A percentile compares a stretch with the other conserved stretches of the same genome.
Evolutionary conservation across 2,329 filamentous ascomycete species (phyloP).

Genomic region (Colletotrichum falcatum): DNA sequence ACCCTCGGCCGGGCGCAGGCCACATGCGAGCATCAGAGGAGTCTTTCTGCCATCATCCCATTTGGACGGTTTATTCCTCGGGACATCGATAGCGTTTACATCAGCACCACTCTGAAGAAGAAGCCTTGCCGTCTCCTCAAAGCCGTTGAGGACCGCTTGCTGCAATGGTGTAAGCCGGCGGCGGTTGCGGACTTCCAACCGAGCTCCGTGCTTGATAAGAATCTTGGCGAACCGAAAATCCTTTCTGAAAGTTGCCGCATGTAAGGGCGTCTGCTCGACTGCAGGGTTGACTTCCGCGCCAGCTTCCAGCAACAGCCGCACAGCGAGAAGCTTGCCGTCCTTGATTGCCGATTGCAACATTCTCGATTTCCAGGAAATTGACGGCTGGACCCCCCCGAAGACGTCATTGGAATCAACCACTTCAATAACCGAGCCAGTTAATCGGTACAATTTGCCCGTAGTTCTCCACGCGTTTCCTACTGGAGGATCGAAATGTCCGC

Average conservation of each 20-base stretch:
- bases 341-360: not conserved
- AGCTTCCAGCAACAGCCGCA: not conserved
- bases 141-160: not conserved
- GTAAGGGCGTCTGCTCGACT: not conserved
- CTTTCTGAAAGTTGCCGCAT: not conserved
- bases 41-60: not conserved
- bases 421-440: too few species aligned
- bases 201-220: not conserved
- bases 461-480: not conserved
- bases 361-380: not conserved
- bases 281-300: not conserved
- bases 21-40: not conserved
- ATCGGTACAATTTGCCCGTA: not conserved
- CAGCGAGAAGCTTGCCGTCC: not conserved
- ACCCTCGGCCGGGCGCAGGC: not conserved
- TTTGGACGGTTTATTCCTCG: accelerated
- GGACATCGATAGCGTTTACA: not conserved
- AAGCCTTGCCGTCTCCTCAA: not conserved
- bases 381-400: too few species aligned
- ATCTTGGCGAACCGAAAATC: not conserved
- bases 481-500: not conserved
- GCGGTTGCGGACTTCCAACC: not conserved
- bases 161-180: not conserved
- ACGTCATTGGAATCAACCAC: too few species aligned
- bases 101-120: not conserved